Conservation (phyloP, 345 rosid species). For the thale cress (Arabidopsis thaliana) region DNA sequence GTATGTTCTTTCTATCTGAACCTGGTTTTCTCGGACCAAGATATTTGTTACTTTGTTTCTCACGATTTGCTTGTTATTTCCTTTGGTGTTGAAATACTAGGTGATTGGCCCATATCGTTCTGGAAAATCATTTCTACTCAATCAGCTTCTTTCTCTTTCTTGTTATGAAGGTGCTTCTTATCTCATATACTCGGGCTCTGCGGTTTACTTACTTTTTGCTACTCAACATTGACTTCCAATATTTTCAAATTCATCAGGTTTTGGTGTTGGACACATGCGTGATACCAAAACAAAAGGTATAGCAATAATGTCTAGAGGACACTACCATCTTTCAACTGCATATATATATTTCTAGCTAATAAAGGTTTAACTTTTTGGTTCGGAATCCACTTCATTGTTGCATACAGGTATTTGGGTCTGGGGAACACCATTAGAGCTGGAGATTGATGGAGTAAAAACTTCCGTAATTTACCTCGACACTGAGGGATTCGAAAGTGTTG, state of each 20-base stretch:
- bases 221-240: conserved; percentile 3
- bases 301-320: not conserved
- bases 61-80: conserved; percentile 30
- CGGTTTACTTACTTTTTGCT: conserved; percentile 7
- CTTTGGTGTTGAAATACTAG: conserved; percentile 55
- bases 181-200: conserved; percentile 29
- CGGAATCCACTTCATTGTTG: conserved; percentile 15
- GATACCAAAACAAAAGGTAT: conserved; percentile 99
- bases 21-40: conserved; percentile 19
- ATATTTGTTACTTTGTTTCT: conserved; percentile 6
- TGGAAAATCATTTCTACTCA: conserved; percentile 96
- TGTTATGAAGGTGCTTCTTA: conserved; percentile 82
- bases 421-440: conserved; percentile 88
- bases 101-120: conserved; percentile 99
- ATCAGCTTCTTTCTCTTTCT: conserved; percentile 98
- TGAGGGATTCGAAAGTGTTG: conserved; percentile 98
- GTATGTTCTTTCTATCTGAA: conserved; percentile 33
- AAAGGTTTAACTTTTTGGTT: not conserved
- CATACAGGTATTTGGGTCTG: conserved; percentile 95
- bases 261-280: conserved; percentile 99
- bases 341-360: conserved; percentile 1
- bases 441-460: conserved; percentile 77
- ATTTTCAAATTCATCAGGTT: conserved; percentile 56
- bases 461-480: conserved; percentile 95
- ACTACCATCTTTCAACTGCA: conserved; percentile 6